Percentiles rank a stretch among this genome's conserved stretches.
Conservation (phyloP, 2,329 filamentous ascomycete genomes). For the Fusarium tricinctum region DNA sequence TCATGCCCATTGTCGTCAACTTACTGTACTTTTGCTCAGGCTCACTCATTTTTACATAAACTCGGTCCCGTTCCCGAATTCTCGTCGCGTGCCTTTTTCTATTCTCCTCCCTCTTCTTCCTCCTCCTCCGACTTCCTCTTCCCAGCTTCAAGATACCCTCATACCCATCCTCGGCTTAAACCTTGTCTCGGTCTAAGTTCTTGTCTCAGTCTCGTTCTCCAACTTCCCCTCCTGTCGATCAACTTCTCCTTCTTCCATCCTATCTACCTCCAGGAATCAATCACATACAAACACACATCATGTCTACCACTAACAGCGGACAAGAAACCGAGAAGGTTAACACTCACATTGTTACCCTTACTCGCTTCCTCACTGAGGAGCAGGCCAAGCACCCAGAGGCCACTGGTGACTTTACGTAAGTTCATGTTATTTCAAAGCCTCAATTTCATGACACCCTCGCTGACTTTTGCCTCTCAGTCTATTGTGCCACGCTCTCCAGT, state of each 20-base stretch:
- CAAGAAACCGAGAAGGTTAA: slow-evolving; percentile 84
- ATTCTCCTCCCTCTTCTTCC: slow-evolving; percentile 23
- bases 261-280: slow-evolving; percentile 31
- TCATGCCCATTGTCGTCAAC: slow-evolving; percentile 41
- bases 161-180: slow-evolving; percentile 31
- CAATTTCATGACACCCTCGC: slow-evolving; percentile 23
- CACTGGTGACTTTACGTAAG: slow-evolving; percentile 96
- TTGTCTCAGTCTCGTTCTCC: slow-evolving; percentile 13
- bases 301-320: slow-evolving; percentile 57
- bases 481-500: slow-evolving; percentile 96
- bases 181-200: slow-evolving; percentile 36
- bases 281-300: slow-evolving; percentile 47
- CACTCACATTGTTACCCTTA: slow-evolving; percentile 95
- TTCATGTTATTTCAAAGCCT: not conserved
- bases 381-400: slow-evolving; percentile 93
- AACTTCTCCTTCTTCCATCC: slow-evolving; percentile 31
- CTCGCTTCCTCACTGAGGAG: slow-evolving; percentile 95
- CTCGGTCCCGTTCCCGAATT: slow-evolving; percentile 35
- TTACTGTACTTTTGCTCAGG: not conserved
- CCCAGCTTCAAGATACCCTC: slow-evolving; percentile 37
- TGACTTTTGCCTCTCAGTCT: slow-evolving; percentile 68
- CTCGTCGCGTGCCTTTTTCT: slow-evolving; percentile 36
- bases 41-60: slow-evolving; percentile 26
- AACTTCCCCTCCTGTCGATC: slow-evolving; percentile 32
- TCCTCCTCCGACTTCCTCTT: slow-evolving; percentile 24